A percentile compares a stretch with the other conserved stretches of the same genome.
These are phyloP conservation scores for Pugionium dolabratum DNA, from an alignment of 345 rosid genomes.

Conservation along the genomic window DNA sequence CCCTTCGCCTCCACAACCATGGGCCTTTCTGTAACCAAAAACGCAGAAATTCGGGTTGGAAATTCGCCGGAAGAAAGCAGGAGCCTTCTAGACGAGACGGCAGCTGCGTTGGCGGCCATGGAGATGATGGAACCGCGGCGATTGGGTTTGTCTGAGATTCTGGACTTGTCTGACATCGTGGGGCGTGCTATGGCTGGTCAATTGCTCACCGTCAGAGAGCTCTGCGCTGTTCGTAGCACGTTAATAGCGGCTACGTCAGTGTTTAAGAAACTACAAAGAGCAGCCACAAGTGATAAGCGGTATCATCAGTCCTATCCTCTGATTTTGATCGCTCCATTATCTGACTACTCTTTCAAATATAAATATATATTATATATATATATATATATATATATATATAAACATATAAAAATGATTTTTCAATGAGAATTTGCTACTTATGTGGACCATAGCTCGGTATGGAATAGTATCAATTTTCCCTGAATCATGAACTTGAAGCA, in stretches of 20 bases:
- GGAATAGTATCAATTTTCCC: too few species aligned
- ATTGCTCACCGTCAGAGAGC: slow-evolving; percentile 65
- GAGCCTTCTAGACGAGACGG: slow-evolving; percentile 69
- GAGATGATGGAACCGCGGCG: slow-evolving; percentile 45
- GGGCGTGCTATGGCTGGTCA: slow-evolving; percentile 55
- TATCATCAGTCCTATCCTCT: slow-evolving; percentile 9
- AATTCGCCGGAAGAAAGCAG: slow-evolving; percentile 53
- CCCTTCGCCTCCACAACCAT: slow-evolving; percentile 78
- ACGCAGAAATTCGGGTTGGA: slow-evolving; percentile 60
- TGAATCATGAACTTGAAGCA: too few species aligned
- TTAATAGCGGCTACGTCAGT: slow-evolving; percentile 50
- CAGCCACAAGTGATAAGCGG: slow-evolving; percentile 28
- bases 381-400: too few species aligned
- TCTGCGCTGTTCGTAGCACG: slow-evolving; percentile 61
- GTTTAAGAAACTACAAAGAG: slow-evolving; percentile 50
- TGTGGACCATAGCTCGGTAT: background rate
- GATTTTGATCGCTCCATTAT: background rate
- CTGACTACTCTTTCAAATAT: too few species aligned
- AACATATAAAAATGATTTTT: too few species aligned
- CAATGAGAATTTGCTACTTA: background rate
- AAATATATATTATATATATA: too few species aligned
- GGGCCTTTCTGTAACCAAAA: slow-evolving; percentile 55
- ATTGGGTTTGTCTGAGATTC: slow-evolving; percentile 58
- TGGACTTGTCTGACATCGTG: slow-evolving; percentile 59
- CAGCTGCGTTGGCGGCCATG: slow-evolving; percentile 58